phyloP scores from a whole-genome alignment of 1,284 basidiomycete genomes.

The Heliocybe sulcata region DNA sequence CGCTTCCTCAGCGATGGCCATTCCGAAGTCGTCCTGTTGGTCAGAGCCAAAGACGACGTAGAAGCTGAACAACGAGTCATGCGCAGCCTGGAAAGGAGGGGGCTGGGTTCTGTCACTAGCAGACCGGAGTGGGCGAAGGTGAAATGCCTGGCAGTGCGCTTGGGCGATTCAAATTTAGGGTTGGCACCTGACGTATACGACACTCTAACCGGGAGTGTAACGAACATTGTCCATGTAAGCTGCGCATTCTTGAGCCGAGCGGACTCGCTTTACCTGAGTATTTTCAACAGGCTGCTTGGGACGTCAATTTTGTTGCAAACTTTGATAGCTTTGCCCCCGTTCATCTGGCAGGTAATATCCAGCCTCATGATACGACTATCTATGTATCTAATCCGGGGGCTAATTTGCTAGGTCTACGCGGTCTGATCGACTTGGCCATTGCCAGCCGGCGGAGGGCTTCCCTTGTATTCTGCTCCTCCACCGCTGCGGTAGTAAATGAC shows the following conservation, averaged over 20 bases:
- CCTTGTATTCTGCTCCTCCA: background rate
- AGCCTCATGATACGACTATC: no score
- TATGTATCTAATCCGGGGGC: no score
- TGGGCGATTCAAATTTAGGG: background rate
- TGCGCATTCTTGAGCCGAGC: background rate
- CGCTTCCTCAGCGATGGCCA: background rate
- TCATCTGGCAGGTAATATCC: background rate
- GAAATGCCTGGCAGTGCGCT: background rate
- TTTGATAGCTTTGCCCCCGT: background rate
- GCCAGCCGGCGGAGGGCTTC: background rate
- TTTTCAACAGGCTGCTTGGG: background rate
- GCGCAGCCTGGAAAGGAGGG: background rate
- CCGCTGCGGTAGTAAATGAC: background rate
- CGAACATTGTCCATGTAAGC: background rate
- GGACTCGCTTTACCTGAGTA: background rate
- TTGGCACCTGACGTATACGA: background rate
- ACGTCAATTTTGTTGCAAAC: background rate
- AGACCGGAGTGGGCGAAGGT: background rate
- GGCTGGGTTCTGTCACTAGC: background rate
- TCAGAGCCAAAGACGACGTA: background rate
- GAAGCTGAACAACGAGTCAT: background rate
- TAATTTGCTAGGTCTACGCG: background rate
- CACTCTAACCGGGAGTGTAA: background rate
- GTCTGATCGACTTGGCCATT: background rate
- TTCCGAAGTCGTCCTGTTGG: background rate